These are phyloP conservation scores for Akebia trifoliata DNA, from an alignment of 164 flowering plant species.

Conservation along the genomic window DNA sequence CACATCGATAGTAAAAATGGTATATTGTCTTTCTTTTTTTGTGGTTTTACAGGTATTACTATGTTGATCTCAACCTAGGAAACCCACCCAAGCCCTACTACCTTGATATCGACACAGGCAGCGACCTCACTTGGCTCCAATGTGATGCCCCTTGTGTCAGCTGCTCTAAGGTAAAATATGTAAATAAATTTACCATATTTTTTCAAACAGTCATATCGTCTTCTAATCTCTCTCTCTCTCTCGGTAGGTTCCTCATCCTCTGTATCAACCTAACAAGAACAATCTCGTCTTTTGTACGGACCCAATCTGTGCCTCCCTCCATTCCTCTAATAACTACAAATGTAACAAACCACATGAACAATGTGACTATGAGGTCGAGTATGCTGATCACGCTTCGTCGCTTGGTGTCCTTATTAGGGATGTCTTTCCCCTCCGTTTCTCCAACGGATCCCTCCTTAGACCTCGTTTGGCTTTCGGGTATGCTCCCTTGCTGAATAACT, in stretches of 20 bases:
- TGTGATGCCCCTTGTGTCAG: conserved; percentile 84
- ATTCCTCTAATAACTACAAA: conserved; percentile 27
- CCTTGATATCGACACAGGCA: conserved; percentile 95
- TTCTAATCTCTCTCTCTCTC: background rate
- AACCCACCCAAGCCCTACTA: conserved; percentile 71
- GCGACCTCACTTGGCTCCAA: conserved; percentile 95
- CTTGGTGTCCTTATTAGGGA: conserved; percentile 79
- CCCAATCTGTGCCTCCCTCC: conserved; percentile 62
- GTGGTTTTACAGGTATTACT: conserved; percentile 49
- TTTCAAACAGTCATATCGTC: too few species aligned
- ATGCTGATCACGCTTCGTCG: conserved; percentile 89
- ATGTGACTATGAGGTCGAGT: conserved; percentile 85
- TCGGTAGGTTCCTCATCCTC: conserved; percentile 72
- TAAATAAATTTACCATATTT: too few species aligned
- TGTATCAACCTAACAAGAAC: conserved; percentile 51
- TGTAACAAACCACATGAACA: conserved; percentile 51
- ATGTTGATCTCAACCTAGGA: conserved; percentile 56
- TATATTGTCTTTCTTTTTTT: background rate
- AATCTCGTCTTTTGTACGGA: conserved; percentile 61
- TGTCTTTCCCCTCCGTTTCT: conserved; percentile 26
- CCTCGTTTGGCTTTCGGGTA: conserved; percentile 12
- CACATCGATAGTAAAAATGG: too few species aligned
- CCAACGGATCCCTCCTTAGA: conserved; percentile 8
- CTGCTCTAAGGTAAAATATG: conserved; percentile 62
- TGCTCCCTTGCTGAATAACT: too few species aligned